These are phyloP conservation scores for Solioccasus polychromus DNA, from an alignment of 768 basidiomycete genomes.

Conservation along the genomic window DNA sequence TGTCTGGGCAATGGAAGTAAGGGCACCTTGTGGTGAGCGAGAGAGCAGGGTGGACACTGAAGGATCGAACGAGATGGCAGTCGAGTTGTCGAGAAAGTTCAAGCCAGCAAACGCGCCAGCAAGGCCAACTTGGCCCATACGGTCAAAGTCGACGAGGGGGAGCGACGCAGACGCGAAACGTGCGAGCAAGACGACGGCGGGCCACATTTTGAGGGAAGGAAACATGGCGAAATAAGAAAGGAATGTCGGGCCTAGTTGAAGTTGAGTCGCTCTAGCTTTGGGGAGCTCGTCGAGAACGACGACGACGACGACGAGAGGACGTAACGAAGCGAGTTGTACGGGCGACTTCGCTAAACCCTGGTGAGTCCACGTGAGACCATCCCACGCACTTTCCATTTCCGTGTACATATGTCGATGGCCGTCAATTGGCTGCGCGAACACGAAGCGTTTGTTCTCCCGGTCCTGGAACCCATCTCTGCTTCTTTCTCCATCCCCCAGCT, in stretches of 20 bases:
- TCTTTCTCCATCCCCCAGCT: constrained; percentile 64
- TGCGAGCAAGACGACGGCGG: constrained; percentile 17
- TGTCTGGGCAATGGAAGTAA: constrained; percentile 71
- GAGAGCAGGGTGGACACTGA: constrained; percentile 69
- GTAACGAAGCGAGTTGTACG: not conserved
- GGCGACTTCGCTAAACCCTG: constrained; percentile 12
- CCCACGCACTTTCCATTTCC: no score
- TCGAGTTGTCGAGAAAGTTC: constrained; percentile 63
- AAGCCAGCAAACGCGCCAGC: constrained; percentile 88
- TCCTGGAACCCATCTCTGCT: constrained; percentile 40
- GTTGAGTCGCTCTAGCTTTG: not conserved
- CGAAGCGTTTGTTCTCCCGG: constrained; percentile 17
- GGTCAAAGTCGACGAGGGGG: constrained; percentile 64
- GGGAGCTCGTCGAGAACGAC: not conserved
- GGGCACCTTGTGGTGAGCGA: constrained; percentile 60
- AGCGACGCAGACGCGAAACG: constrained; percentile 36
- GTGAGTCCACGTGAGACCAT: constrained; percentile 24
- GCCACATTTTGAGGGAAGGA: constrained; percentile 15
- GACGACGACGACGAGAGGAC: not conserved
- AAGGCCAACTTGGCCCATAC: constrained; percentile 90
- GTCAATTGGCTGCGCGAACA: no score
- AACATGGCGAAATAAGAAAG: constrained; percentile 10
- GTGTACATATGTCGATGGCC: no score
- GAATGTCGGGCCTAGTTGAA: constrained; percentile 2
- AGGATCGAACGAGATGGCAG: constrained; percentile 61